Conservation (phyloP, 257 asterid species). For the Solanum phureja region DNA sequence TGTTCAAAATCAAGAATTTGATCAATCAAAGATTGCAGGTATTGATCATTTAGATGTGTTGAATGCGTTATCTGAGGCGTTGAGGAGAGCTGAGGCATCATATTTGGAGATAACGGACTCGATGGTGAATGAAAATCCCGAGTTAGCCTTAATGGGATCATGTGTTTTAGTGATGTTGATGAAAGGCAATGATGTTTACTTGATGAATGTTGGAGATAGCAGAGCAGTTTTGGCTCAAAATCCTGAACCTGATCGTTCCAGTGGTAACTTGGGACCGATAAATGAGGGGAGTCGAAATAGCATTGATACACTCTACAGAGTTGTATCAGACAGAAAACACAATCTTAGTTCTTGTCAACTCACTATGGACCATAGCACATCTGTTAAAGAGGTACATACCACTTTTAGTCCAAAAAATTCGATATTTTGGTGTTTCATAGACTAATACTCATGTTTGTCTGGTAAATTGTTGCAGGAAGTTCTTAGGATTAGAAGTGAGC, state of each 20-base stretch:
- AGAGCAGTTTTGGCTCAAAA: conserved; percentile 69
- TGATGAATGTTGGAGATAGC: conserved; percentile 95
- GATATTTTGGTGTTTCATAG: background rate
- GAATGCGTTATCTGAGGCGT: conserved; percentile 69
- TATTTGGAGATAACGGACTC: conserved; percentile 74
- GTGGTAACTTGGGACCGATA: conserved; percentile 15
- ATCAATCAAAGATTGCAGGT: background rate
- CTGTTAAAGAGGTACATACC: conserved; percentile 53
- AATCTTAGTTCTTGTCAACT: conserved; percentile 58
- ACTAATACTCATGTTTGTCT: background rate
- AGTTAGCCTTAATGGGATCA: conserved; percentile 87
- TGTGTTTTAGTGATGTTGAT: conserved; percentile 90
- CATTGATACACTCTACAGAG: conserved; percentile 39
- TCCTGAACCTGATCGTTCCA: conserved; percentile 26
- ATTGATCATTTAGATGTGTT: conserved; percentile 50
- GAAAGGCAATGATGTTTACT: conserved; percentile 81
- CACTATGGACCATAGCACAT: conserved; percentile 81
- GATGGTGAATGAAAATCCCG: conserved; percentile 79
- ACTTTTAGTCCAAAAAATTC: background rate
- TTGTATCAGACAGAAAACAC: conserved; percentile 42
- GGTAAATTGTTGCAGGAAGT: conserved; percentile 46
- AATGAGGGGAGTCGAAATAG: conserved; percentile 13
- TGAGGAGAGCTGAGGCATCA: conserved; percentile 68
- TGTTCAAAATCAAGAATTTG: background rate
- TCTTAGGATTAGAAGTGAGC: conserved; percentile 57